Conservation (phyloP, 768 basidiomycete genomes). For the Sistotremastrum niveocremeum region DNA sequence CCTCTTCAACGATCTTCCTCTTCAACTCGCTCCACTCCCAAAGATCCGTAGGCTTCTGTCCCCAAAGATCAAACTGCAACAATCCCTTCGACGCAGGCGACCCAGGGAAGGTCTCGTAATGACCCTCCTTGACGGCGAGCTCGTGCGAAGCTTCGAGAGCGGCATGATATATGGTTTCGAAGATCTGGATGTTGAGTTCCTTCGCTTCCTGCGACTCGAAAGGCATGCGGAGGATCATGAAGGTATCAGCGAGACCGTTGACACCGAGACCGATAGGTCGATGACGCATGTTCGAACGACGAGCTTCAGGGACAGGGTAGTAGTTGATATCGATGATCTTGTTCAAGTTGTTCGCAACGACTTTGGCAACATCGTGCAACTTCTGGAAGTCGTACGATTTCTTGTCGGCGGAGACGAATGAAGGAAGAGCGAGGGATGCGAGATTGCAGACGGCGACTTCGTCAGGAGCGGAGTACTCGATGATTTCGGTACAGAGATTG, state of each 20-base stretch:
- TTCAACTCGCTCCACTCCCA: slow-evolving; percentile 94
- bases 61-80: slow-evolving; percentile 94
- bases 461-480: slow-evolving; percentile 95
- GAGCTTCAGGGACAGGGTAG: slow-evolving; percentile 88
- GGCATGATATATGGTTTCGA: slow-evolving; percentile 97
- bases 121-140: slow-evolving; percentile 62
- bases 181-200: slow-evolving; percentile 86
- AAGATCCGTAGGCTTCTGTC: slow-evolving; percentile 71
- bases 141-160: slow-evolving; percentile 86
- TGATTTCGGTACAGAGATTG: slow-evolving; percentile 97
- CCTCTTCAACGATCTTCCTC: slow-evolving; percentile 67
- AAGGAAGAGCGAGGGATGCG: slow-evolving; percentile 89
- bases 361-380: slow-evolving; percentile 87
- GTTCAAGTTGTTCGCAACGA: slow-evolving; percentile 88
- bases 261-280: slow-evolving; percentile 97
- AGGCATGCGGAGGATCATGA: slow-evolving; percentile 93
- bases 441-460: slow-evolving; percentile 98
- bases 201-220: slow-evolving; percentile 86
- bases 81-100: slow-evolving; percentile 81
- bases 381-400: slow-evolving; percentile 80
- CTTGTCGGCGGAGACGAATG: slow-evolving; percentile 66
- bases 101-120: slow-evolving; percentile 83
- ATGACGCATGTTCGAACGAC: slow-evolving; percentile 89
- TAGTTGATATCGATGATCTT: slow-evolving; percentile 90
- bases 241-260: slow-evolving; percentile 93